A percentile compares a stretch with the other conserved stretches of the same genome.
phyloP scores from a whole-genome alignment of 208 protist species.

The Polymyxa betae region DNA sequence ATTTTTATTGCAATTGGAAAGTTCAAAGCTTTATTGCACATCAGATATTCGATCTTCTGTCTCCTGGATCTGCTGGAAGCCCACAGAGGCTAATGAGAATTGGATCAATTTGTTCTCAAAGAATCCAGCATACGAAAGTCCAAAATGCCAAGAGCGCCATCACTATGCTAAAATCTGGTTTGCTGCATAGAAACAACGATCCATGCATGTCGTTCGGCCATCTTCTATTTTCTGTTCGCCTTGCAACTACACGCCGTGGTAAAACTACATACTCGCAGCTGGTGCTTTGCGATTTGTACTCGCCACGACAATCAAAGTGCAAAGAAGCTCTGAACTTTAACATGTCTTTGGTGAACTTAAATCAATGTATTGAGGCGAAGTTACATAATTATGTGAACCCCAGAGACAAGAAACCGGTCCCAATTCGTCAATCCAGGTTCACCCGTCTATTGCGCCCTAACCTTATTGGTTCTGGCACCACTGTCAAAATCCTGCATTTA shows the following conservation, averaged over 20 bases:
- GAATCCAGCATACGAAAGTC: background rate
- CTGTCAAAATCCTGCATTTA: background rate
- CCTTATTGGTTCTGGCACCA: background rate
- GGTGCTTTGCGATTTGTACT: background rate
- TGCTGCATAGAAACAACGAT: background rate
- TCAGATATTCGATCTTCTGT: background rate
- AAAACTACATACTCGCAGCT: background rate
- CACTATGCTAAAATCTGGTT: background rate
- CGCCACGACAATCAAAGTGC: background rate
- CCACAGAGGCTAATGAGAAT: background rate
- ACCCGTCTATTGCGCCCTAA: slow-evolving; percentile 20
- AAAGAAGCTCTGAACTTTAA: background rate
- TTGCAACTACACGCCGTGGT: background rate
- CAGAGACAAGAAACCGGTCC: background rate
- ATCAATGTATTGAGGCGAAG: background rate
- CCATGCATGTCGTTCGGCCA: background rate
- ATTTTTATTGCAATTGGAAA: background rate
- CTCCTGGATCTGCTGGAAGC: background rate
- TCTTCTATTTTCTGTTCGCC: background rate
- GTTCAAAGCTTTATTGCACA: background rate
- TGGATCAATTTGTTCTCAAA: slow-evolving; percentile 25
- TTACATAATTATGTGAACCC: background rate
- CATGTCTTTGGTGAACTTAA: background rate
- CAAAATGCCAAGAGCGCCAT: background rate
- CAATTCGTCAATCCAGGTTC: background rate